Evolutionary conservation across 2,329 filamentous ascomycete species (phyloP).

Genomic region (Stagonosporopsis cucurbitacearum): DNA sequence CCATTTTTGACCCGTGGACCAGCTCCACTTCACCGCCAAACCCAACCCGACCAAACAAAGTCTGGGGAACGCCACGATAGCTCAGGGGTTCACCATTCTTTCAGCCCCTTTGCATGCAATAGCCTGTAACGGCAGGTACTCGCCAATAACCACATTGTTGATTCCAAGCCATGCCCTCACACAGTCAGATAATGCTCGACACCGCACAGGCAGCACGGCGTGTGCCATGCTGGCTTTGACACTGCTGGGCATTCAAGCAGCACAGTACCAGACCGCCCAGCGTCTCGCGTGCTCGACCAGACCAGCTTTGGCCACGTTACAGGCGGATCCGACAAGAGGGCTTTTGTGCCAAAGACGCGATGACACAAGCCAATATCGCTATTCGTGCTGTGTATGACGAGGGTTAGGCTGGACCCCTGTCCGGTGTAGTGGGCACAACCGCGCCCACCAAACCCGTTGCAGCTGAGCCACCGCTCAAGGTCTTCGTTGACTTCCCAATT

Average conservation of each 20-base stretch:
- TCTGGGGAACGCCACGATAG: slow-evolving; percentile 38
- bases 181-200: slow-evolving; percentile 16
- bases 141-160: slow-evolving; percentile 17
- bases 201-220: slow-evolving; percentile 19
- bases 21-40: slow-evolving; percentile 43
- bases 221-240: slow-evolving; percentile 12
- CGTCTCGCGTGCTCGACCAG: slow-evolving; percentile 13
- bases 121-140: slow-evolving; percentile 23
- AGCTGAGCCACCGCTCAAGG: slow-evolving; percentile 18
- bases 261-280: slow-evolving; percentile 10
- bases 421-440: slow-evolving; percentile 26
- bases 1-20: slow-evolving; percentile 37
- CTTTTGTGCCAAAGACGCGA: slow-evolving; percentile 23
- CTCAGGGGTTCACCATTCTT: slow-evolving; percentile 37
- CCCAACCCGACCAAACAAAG: slow-evolving; percentile 31
- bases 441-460: slow-evolving; percentile 12
- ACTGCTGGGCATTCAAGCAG: slow-evolving; percentile 19
- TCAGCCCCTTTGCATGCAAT: slow-evolving; percentile 27
- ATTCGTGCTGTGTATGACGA: slow-evolving; percentile 39
- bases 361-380: slow-evolving; percentile 40
- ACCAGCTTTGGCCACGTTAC: slow-evolving; percentile 33
- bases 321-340: slow-evolving; percentile 15
- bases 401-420: slow-evolving; percentile 31
- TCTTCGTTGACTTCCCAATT: slow-evolving; percentile 14
- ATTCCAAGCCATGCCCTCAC: slow-evolving; percentile 2